Percentiles rank a stretch among this genome's conserved stretches.
phyloP scores from a whole-genome alignment of 2,329 filamentous ascomycete genomes.

The Fusarium nygamai region DNA sequence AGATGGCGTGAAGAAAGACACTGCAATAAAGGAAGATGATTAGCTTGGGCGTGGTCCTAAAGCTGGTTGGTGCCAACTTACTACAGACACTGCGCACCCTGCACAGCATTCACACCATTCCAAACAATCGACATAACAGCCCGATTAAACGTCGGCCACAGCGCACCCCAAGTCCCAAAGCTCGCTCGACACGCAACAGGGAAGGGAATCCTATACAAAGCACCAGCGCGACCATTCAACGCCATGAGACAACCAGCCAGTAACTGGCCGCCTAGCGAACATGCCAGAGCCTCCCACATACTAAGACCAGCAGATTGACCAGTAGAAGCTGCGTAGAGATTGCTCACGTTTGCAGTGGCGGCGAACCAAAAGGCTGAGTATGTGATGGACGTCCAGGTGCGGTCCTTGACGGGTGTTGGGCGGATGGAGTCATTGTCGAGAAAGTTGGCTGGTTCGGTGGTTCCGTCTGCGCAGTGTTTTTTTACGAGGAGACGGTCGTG shows the following conservation, averaged over 20 bases:
- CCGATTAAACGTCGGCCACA: constrained; percentile 12
- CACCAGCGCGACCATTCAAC: constrained; percentile 5
- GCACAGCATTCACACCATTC: constrained; percentile 11
- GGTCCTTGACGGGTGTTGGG: constrained; percentile 1
- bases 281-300: constrained; percentile 8
- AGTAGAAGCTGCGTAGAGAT: neutral
- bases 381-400: constrained; percentile 12
- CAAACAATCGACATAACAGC: constrained; percentile 10
- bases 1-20: constrained; percentile 12
- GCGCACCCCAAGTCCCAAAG: constrained; percentile 8
- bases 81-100: constrained; percentile 15
- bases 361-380: constrained; percentile 12
- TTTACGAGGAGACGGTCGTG: neutral
- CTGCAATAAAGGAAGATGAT: neutral
- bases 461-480: neutral
- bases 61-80: neutral
- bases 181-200: constrained; percentile 8
- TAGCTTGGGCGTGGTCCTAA: too few species aligned
- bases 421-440: constrained; percentile 20
- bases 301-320: neutral
- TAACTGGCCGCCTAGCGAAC: constrained; percentile 4
- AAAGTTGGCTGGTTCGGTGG: neutral
- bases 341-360: neutral
- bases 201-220: neutral
- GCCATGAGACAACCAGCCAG: constrained; percentile 10